Evolutionary conservation across 2,329 filamentous ascomycete genomes (phyloP), one percentile per base, ranked within the genome.

Genomic region (Cercospora canescens): DNA sequence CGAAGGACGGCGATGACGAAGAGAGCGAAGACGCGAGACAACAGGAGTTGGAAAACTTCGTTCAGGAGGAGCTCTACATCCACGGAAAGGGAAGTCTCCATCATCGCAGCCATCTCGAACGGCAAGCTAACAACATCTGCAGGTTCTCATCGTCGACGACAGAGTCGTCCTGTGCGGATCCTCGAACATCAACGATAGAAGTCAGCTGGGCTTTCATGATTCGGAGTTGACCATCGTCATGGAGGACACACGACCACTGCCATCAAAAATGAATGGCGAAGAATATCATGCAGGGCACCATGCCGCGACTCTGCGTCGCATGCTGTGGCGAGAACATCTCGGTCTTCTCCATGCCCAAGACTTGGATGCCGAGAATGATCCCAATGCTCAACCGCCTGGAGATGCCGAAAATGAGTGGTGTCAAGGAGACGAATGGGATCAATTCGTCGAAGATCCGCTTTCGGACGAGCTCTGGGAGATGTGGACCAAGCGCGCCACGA

Each of bases 1-100:
- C 66, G 50, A 65, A 58, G 34, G 65, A 66, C 2, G 71, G 71
- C 12, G 67, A 71, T 3, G 67, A 67, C n/a, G 70, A 72, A 35
- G 66, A 75, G 21, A 66, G 71, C 37, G 69, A 73, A 18, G 82
- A 84, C 0, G 81, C 90, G 3, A 81, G 88, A 0, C 87, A 94
- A 71, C 86, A 87, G 1, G 95, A 98, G 78, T 90, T 93, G 64
- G 86, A 90, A 62, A 92, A 96, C 76, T 96, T 95, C 83, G 90
- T 98, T 66, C 94, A 97, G 76, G 95, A 99, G 77, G 94, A 99
- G 78, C 86, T 98, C 1, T 99, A 99, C 77, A 90, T 98, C 56
- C 95, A 99, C 78, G 91, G 89, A 30, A 99, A 98, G 81, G 85
- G 97, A 56, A 72, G 67, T 37, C 1, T 4, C 9, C 11, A 1